These are phyloP conservation scores for Debaryomyces robertsiae DNA, from an alignment of 1,139 yeast species.

Conservation along the genomic window DNA sequence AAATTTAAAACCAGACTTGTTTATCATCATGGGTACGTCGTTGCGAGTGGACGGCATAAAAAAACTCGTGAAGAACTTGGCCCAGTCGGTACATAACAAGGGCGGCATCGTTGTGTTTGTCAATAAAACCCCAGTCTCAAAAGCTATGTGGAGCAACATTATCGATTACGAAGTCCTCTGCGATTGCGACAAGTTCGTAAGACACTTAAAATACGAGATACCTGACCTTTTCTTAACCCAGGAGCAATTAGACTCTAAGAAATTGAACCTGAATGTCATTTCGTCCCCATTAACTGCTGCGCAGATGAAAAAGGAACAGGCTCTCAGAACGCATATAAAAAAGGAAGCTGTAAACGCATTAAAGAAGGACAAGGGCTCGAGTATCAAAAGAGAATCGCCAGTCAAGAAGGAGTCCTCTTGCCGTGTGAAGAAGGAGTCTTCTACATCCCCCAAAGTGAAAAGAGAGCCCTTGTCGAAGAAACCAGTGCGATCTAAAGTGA, in stretches of 20 bases:
- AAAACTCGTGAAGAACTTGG: conserved; percentile 60
- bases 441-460: conserved; percentile 15
- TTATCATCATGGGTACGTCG: conserved; percentile 76
- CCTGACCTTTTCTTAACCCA: conserved; percentile 64
- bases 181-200: conserved; percentile 84
- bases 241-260: conserved; percentile 50
- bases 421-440: conserved; percentile 10
- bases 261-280: conserved; percentile 28
- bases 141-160: conserved; percentile 54
- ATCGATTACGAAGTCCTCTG: conserved; percentile 74
- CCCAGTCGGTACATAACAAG: conserved; percentile 58
- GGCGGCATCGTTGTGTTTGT: conserved; percentile 66
- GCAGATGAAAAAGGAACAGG: conserved; percentile 14
- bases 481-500: conserved; percentile 3
- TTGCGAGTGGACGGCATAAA: conserved; percentile 74
- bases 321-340: conserved; percentile 7
- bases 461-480: conserved; percentile 3
- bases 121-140: conserved; percentile 54
- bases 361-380: conserved; percentile 16
- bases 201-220: conserved; percentile 47
- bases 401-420: conserved; percentile 15
- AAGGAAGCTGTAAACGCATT: conserved; percentile 13
- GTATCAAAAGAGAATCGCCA: conserved; percentile 12
- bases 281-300: conserved; percentile 12
- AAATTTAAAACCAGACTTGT: conserved; percentile 59